Percentiles rank a stretch among this genome's conserved stretches.
Conservation (phyloP, 106 monocot genomes). For the Dioscorea zingiberensis region DNA sequence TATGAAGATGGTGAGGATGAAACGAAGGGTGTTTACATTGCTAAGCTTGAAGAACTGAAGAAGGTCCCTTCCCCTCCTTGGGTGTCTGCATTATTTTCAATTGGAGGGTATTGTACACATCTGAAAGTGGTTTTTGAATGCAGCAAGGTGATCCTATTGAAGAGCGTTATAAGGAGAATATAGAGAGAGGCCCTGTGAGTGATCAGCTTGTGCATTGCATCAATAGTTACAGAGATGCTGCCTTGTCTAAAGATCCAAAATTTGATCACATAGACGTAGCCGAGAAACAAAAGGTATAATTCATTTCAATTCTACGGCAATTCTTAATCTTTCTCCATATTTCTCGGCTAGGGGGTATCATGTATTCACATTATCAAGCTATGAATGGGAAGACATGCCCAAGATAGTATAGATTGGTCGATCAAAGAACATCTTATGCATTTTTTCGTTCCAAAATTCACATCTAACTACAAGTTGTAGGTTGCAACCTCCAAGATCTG, state of each 20-base stretch:
- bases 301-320: not conserved
- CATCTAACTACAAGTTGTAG: too few relatives aligned
- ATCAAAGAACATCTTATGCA: too few relatives aligned
- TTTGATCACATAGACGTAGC: slow-evolving; percentile 89
- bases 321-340: not conserved
- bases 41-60: slow-evolving; percentile 84
- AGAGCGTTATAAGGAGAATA: slow-evolving; percentile 60
- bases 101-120: not conserved
- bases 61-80: slow-evolving; percentile 34
- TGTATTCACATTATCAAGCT: not conserved
- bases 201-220: slow-evolving; percentile 68
- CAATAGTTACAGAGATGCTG: slow-evolving; percentile 78
- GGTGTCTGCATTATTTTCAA: not conserved
- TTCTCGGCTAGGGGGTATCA: not conserved
- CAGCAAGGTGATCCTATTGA: slow-evolving; percentile 91
- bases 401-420: too few relatives aligned
- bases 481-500: too few relatives aligned
- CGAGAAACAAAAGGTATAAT: slow-evolving; percentile 87
- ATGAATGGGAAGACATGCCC: not conserved
- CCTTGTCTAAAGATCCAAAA: slow-evolving; percentile 63
- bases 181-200: slow-evolving; percentile 53
- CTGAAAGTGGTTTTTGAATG: not conserved
- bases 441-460: too few relatives aligned
- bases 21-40: slow-evolving; percentile 85
- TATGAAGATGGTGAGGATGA: slow-evolving; percentile 98